A percentile compares a stretch with the other conserved stretches of the same genome.
Conservation (phyloP, 345 rosid species). For the Citrus sp. region DNA sequence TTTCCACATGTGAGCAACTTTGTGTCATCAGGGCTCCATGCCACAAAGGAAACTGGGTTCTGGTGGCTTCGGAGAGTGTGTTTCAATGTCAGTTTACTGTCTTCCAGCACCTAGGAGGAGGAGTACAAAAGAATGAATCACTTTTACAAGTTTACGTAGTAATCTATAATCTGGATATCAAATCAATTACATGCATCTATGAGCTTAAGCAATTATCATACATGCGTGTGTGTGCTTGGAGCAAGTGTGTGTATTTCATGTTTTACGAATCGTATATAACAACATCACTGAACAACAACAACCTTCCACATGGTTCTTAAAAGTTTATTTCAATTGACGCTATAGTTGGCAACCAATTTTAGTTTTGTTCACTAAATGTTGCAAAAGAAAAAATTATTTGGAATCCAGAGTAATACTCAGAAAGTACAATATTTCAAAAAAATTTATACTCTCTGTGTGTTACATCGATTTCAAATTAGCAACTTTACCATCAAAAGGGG, state of each 20-base stretch:
- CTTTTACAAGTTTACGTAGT: not conserved
- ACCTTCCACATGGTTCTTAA: not conserved
- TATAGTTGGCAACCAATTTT: not conserved
- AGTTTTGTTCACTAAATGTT: not conserved
- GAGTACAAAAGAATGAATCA: slow-evolving; percentile 15
- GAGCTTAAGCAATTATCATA: not conserved
- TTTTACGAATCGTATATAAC: not conserved
- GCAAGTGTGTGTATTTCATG: not conserved
- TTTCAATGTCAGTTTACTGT: slow-evolving; percentile 47
- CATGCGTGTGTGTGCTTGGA: not conserved
- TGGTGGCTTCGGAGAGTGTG: slow-evolving; percentile 65
- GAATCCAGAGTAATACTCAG: not conserved
- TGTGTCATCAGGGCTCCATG: slow-evolving; percentile 87
- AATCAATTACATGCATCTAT: not conserved
- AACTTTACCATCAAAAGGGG: not conserved
- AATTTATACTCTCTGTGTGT: not conserved
- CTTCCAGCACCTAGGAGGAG: slow-evolving; percentile 66
- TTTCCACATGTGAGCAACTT: slow-evolving; percentile 85
- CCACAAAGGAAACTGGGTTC: slow-evolving; percentile 74
- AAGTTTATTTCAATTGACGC: not conserved
- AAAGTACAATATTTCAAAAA: not conserved
- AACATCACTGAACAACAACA: not conserved
- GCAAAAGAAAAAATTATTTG: not conserved
- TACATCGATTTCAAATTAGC: not conserved
- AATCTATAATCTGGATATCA: slow-evolving; percentile 6